Conservation (phyloP, 441 rosid species). For the Cnidoscolus chayamansa region DNA sequence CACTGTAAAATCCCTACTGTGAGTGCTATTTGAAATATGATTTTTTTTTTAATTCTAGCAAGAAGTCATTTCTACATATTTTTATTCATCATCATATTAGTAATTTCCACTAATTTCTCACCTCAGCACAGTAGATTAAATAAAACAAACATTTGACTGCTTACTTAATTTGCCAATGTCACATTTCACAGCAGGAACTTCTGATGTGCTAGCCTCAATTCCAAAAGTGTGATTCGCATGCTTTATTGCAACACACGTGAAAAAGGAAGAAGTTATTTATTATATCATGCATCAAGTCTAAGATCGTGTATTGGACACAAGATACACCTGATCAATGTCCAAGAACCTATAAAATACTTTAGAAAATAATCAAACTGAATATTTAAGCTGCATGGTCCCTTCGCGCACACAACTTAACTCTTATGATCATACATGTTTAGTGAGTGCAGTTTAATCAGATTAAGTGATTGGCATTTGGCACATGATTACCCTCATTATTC, state of each 20-base stretch:
- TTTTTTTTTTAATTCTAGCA: background rate
- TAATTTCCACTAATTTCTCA: slow-evolving; percentile 1
- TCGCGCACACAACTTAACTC: background rate
- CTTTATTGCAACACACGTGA: background rate
- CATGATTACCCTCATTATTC: background rate
- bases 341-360: background rate
- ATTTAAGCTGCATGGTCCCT: background rate
- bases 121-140: background rate
- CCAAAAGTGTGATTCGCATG: background rate
- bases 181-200: slow-evolving; percentile 3
- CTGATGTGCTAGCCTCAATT: background rate
- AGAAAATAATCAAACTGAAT: background rate
- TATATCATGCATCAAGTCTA: background rate
- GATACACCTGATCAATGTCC: background rate
- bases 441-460: background rate
- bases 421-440: background rate
- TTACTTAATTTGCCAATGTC: background rate
- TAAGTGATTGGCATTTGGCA: background rate
- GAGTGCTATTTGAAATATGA: background rate
- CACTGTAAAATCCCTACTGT: background rate
- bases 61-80: background rate
- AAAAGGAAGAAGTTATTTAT: background rate
- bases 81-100: background rate
- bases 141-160: background rate
- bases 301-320: background rate